These are phyloP conservation scores for Crithidia fasciculata DNA, from an alignment of 208 protist species.

Conservation along the genomic window DNA sequence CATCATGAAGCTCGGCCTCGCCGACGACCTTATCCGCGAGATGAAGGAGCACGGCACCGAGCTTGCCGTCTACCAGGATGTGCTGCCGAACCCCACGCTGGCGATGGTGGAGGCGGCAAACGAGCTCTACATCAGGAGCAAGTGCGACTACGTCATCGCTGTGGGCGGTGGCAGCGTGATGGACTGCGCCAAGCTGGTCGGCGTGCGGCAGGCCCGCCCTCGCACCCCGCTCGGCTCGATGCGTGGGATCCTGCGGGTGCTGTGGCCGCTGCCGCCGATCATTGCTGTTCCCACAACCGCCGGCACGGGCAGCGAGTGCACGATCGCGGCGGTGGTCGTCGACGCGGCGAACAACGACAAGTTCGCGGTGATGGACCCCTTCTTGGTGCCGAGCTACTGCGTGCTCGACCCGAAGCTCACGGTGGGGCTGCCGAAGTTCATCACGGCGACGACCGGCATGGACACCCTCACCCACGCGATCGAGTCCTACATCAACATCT, in stretches of 20 bases:
- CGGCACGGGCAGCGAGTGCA: slow-evolving; percentile 90
- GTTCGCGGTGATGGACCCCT: slow-evolving; percentile 64
- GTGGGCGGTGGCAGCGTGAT: slow-evolving; percentile 89
- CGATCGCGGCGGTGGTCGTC: slow-evolving; percentile 78
- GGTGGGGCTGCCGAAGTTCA: slow-evolving; percentile 65
- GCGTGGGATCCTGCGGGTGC: slow-evolving; percentile 51
- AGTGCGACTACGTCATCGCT: slow-evolving; percentile 73
- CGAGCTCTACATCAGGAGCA: slow-evolving; percentile 35
- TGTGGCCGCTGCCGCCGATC: slow-evolving; percentile 54
- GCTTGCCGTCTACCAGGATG: slow-evolving; percentile 51
- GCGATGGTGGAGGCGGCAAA: slow-evolving; percentile 47
- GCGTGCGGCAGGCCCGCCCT: slow-evolving; percentile 56
- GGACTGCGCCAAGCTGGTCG: slow-evolving; percentile 86
- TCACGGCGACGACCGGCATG: slow-evolving; percentile 84
- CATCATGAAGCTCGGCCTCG: slow-evolving; percentile 66
- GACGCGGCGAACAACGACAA: slow-evolving; percentile 55
- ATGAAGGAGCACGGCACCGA: slow-evolving; percentile 40
- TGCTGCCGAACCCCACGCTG: slow-evolving; percentile 61
- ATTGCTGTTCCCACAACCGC: slow-evolving; percentile 85
- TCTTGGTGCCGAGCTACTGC: slow-evolving; percentile 70
- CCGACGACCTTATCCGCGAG: slow-evolving; percentile 36
- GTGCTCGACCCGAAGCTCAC: slow-evolving; percentile 84
- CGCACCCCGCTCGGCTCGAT: slow-evolving; percentile 49
- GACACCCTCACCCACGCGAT: slow-evolving; percentile 87
- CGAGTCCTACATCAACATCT: slow-evolving; percentile 74